Base-by-base conservation (phyloP, 352 stramenopile species). In the Aphanomyces invadans region DNA sequence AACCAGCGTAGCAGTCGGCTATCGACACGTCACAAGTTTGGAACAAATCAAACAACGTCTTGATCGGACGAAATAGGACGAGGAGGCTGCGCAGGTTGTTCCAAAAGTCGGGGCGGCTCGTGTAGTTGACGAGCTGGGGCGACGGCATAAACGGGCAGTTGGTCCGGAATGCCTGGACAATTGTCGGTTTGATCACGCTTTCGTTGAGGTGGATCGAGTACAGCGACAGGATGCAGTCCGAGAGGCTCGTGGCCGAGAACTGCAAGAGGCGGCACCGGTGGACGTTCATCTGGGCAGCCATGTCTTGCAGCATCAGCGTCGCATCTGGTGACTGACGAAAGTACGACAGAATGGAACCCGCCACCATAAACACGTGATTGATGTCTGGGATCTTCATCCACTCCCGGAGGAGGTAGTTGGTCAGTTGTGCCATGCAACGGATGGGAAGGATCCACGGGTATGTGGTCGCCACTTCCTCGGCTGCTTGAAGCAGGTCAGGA, bases 341-440 rank as follows among this genome's bases (percentile, higher is more conserved):
- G 29, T 65, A 65, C 59, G 59, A 49, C 10, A 65, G 46, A n/a
- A 67, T 49, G 23, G 45, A 51, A 3, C 60, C 60, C 25, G 60
- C 45, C n/a, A 67, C 29, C 23, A 36, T 23, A 31, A 67, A 67
- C 17, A 67, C 60, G 2, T 48, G 21, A 25, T 59, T 67, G 45
- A 67, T 59, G 33, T 67, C 60, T 3, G 60, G 60, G 45, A 67
- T 67, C 60, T 67, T 67, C 21, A 67, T 49, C 60, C 39, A 67
- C 21, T 67, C 60, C 19, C 38, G 45, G 11, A 67, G 21, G 49
- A 67, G 60, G 25, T 49, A 26, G 42, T 33, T 59, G 17, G 60
- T 67, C 19, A 67, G n/a, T 33, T 67, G 60, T 2, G 60, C 60
- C 60, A 67, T 67, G 49, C 60, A 67, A 5, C 60, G 45, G 28